Base-by-base conservation (phyloP, 352 stramenopile genomes). In the Salisapilia sapeloensis region DNA sequence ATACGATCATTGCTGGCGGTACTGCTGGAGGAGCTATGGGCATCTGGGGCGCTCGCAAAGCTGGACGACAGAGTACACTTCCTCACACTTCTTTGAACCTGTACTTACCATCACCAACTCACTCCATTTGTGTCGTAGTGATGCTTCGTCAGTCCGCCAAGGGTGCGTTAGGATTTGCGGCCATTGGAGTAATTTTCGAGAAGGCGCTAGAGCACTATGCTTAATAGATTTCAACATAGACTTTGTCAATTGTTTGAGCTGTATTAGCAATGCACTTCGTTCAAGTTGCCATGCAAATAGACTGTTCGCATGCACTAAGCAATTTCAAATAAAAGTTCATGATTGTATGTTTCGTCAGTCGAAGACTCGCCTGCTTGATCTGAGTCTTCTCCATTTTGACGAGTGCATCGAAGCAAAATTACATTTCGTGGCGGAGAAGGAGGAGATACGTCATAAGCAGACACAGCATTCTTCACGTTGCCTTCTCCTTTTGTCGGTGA, bases 161-260 rank as follows among this genome's bases (percentile, higher is more conserved):
- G 38, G 69, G 76, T 10, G 72, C 70, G 2, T 66, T 62, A 6
- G 66, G 70, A 23, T 91, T 91, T 39, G 69, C 72, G 3, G 60
- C 58, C 31, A 84, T 91, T 63, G 72, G 69, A 18, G 72, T 86
- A 14, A 65, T 86, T 16, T 86, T 91, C 51, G 76, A 91, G 35
- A 87, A 82, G 42, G 64, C 55, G 19, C 70, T 82, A 19, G 71
- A 87, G 45, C 46, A 69, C 34, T 50, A 84, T 8, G 63, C 48
- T 3, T 48, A 44, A 22, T 53, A 28, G n/a, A 35, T 29, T n/a
- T n/a, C n/a, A n/a, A n/a, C n/a, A n/a, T n/a, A n/a, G n/a, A n/a
- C n/a, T n/a, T n/a, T n/a, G n/a, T n/a, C n/a, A n/a, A n/a, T n/a
- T n/a, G n/a, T n/a, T n/a, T n/a, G n/a, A n/a, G n/a, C n/a, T n/a